Evolutionary conservation across 2,329 filamentous ascomycete species (phyloP).

Genomic region (Colletotrichum camelliae): DNA sequence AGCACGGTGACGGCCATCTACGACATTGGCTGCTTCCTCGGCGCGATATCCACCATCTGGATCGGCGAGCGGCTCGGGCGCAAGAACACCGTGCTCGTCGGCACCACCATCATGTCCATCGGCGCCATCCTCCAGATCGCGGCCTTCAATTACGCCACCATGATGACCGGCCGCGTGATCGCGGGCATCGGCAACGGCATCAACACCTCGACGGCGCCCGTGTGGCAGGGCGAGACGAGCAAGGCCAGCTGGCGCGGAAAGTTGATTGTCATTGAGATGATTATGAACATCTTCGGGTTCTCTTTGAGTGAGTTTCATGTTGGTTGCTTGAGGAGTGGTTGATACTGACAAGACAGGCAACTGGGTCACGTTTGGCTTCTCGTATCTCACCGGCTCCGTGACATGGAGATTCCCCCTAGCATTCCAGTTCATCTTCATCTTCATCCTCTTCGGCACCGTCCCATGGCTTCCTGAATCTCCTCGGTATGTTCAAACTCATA

Average conservation of each 20-base stretch:
- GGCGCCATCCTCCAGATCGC: slow-evolving; percentile 39
- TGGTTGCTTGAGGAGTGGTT: not conserved
- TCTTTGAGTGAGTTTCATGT: slow-evolving; percentile 18
- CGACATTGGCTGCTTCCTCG: slow-evolving; percentile 65
- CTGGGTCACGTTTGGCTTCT: slow-evolving; percentile 43
- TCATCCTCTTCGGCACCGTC: slow-evolving; percentile 32
- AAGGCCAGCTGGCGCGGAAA: slow-evolving; percentile 35
- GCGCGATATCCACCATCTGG: slow-evolving; percentile 39
- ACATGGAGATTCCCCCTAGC: slow-evolving; percentile 48
- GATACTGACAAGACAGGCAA: slow-evolving; percentile 27
- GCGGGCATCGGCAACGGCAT: slow-evolving; percentile 55
- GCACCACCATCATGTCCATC: slow-evolving; percentile 36
- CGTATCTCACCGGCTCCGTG: slow-evolving; percentile 33
- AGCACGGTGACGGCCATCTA: slow-evolving; percentile 62
- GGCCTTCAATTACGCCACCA: slow-evolving; percentile 41
- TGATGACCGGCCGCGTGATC: slow-evolving; percentile 47
- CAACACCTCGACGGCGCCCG: slow-evolving; percentile 39
- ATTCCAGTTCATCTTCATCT: slow-evolving; percentile 47
- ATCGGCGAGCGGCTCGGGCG: slow-evolving; percentile 38
- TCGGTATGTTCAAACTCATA: slow-evolving; percentile 23
- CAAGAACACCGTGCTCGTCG: slow-evolving; percentile 35
- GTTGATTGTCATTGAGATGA: slow-evolving; percentile 36
- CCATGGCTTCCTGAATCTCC: slow-evolving; percentile 36
- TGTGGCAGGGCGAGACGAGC: slow-evolving; percentile 42
- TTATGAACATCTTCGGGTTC: slow-evolving; percentile 35